Evolutionary conservation across 2,329 filamentous ascomycete species (phyloP), one percentile per base, ranked within the genome.

Genomic region (Fusarium redolens): DNA sequence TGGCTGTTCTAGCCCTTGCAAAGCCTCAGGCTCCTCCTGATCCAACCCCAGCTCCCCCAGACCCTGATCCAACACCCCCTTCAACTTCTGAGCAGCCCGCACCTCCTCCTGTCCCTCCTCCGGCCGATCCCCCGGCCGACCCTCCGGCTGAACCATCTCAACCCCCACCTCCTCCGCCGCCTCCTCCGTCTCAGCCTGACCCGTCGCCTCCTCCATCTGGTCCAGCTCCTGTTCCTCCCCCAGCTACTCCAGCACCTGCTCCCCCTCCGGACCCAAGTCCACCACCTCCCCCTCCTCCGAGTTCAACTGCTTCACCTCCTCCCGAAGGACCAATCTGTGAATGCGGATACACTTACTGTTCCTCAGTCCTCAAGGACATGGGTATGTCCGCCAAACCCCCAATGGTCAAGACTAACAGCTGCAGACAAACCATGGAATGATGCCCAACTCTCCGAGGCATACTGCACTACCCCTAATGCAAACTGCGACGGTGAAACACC

Each of bases 331-430:
- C 82, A 20, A 79, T 80, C 58, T 84, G 82, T 70, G 80, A 83
- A 65, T 84, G 82, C 67, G 82, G 82, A 61, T 84, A 83, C 60
- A 84, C 82, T 6, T 84, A 84, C 64, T 84, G 82, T 65, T 81
- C 82, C 14, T 77, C 80, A 4, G 82, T 84, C 17, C 76, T 84
- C 25, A 78, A 80, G 75, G 74, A 60, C 3, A 83, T 83, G 81
- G 76, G 81, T 82, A 76, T 51, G 78, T 71, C 33, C 4, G 48
- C 4, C 9, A 5, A 2, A 9, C 20, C 38, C 25, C 6, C 11
- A 6, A 3, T 2, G 12, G 4, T 2, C 7, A 48, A 18, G 4
- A 22, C 63, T 74, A 38, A 75, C 43, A 54, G 4, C 2, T 14
- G 1, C 22, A 83, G 81, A 75, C 17, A 80, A 78, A 12, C 78